These are phyloP conservation scores for Nannochloropsis oceanica DNA, from an alignment of 108 stramenopile genomes.

Conservation along the genomic window DNA sequence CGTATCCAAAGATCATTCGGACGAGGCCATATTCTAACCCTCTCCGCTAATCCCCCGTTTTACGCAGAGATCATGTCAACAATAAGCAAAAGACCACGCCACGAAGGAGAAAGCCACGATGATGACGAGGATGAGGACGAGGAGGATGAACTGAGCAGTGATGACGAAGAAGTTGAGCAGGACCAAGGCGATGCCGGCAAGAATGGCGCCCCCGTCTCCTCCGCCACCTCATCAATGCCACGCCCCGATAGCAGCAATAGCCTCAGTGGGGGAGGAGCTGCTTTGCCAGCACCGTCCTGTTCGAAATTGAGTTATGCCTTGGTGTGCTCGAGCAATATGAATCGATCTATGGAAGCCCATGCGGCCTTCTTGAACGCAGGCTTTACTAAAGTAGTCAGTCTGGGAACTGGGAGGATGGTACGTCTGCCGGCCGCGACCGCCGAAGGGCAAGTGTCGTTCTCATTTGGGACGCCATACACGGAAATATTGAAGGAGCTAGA, in stretches of 20 bases:
- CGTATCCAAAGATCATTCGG: too few relatives aligned
- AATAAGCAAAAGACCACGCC: not conserved
- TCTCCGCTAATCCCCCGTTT: not conserved
- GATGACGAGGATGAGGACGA: not conserved
- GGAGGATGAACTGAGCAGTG: not conserved
- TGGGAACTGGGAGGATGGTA: not conserved
- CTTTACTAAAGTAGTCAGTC: not conserved
- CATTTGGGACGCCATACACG: not conserved
- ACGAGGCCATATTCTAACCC: too few relatives aligned
- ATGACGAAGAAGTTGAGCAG: not conserved
- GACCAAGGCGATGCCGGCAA: too few relatives aligned
- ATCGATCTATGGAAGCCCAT: not conserved
- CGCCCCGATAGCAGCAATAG: not conserved
- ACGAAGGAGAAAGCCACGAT: not conserved
- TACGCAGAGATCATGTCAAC: not conserved
- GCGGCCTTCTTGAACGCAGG: not conserved
- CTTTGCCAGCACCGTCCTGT: not conserved
- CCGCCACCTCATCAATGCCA: not conserved
- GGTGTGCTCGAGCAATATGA: not conserved
- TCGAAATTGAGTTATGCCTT: not conserved
- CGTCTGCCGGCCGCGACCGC: not conserved
- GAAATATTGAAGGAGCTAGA: not conserved
- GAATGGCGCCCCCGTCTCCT: too few relatives aligned
- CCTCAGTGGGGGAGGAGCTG: too few relatives aligned
- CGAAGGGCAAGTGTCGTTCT: not conserved